Percentiles rank a stretch among this genome's conserved stretches.
phyloP scores from a whole-genome alignment of 352 stramenopile species.

The Globisporangium echinulatum region DNA sequence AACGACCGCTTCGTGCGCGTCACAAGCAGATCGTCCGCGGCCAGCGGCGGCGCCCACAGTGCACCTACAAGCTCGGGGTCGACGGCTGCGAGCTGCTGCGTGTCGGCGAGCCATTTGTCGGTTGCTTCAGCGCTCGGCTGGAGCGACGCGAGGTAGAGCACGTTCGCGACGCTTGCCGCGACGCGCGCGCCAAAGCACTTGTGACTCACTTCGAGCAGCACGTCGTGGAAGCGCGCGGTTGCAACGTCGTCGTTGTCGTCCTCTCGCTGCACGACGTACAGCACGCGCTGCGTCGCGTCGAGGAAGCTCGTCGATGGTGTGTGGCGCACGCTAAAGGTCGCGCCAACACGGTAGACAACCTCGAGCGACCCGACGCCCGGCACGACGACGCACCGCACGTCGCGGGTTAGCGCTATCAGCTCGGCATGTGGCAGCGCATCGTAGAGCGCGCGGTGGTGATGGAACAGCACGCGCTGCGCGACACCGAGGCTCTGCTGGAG shows the following conservation, averaged over 20 bases:
- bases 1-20: slow-evolving; percentile 6
- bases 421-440: slow-evolving; percentile 27
- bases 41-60: slow-evolving; percentile 23
- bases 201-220: slow-evolving; percentile 49
- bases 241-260: slow-evolving; percentile 22
- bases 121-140: slow-evolving; percentile 23
- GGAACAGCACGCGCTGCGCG: slow-evolving; percentile 49
- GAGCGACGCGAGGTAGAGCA: slow-evolving; percentile 68
- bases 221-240: slow-evolving; percentile 24
- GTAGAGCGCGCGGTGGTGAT: slow-evolving; percentile 35
- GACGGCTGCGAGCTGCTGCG: slow-evolving; percentile 47
- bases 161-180: slow-evolving; percentile 50
- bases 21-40: background rate
- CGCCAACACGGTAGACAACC: slow-evolving; percentile 45
- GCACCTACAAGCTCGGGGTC: slow-evolving; percentile 19
- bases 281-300: slow-evolving; percentile 21
- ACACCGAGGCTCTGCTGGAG: slow-evolving; percentile 24
- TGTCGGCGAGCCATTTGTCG: slow-evolving; percentile 59
- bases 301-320: slow-evolving; percentile 34
- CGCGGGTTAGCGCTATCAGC: slow-evolving; percentile 19
- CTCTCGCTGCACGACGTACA: slow-evolving; percentile 31
- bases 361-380: slow-evolving; percentile 35
- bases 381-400: slow-evolving; percentile 35
- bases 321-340: slow-evolving; percentile 27
- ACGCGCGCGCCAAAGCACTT: slow-evolving; percentile 45